These are phyloP conservation scores for Cotoneaster glaucophyllus DNA, from an alignment of 306 rosid genomes.

Conservation along the genomic window DNA sequence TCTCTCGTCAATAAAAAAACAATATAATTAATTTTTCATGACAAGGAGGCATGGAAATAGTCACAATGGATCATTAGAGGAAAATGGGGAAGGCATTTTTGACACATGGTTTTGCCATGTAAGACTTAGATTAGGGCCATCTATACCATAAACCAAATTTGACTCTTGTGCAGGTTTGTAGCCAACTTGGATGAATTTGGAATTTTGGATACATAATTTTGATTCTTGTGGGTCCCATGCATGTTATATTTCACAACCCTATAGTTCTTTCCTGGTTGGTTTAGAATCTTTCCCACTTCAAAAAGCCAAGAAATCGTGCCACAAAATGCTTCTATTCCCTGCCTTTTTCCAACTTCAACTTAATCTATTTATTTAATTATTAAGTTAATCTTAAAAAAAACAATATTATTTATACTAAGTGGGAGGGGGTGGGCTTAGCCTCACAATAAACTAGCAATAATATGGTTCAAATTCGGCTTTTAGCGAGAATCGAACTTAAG, in stretches of 20 bases:
- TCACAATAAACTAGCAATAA: too few relatives aligned
- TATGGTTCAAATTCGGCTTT: too few relatives aligned
- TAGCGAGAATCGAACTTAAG: too few relatives aligned
- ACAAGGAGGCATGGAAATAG: not conserved
- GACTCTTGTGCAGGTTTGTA: not conserved
- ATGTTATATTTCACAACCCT: not conserved
- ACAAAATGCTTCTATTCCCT: not conserved
- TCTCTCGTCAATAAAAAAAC: too few relatives aligned
- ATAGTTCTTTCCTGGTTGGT: conserved; percentile 8
- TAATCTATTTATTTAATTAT: not conserved
- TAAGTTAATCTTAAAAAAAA: not conserved
- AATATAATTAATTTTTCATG: not conserved
- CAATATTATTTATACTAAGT: too few relatives aligned
- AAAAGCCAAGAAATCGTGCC: not conserved
- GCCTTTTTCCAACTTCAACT: not conserved
- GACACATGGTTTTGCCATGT: not conserved
- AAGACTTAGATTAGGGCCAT: not conserved
- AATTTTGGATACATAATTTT: not conserved
- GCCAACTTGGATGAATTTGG: not conserved
- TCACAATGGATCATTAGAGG: not conserved
- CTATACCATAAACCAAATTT: not conserved
- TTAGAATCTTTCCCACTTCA: conserved; percentile 18
- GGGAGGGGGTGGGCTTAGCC: fast-evolving
- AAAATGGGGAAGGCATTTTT: not conserved
- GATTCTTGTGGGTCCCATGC: not conserved